A percentile compares a stretch with the other conserved stretches of the same genome.
Evolutionary conservation across 306 rosid genomes (phyloP).

Genomic region (Canavalia gladiata): DNA sequence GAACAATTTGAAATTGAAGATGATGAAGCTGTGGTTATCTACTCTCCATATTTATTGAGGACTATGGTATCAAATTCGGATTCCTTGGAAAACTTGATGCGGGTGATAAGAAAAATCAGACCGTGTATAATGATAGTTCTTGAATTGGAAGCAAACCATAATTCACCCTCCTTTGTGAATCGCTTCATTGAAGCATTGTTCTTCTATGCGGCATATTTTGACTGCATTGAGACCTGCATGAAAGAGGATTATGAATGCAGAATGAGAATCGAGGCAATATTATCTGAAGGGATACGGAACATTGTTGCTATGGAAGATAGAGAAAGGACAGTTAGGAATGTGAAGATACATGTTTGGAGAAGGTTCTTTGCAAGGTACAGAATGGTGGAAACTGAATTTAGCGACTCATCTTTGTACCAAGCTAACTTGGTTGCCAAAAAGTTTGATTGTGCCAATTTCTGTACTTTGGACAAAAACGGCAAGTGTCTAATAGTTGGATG

Average conservation of each 20-base stretch:
- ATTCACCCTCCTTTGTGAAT: constrained; percentile 63
- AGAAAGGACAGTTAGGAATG: constrained; percentile 56
- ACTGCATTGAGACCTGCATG: constrained; percentile 58
- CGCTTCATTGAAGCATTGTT: constrained; percentile 72
- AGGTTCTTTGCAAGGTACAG: constrained; percentile 64
- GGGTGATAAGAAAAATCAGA: constrained; percentile 55
- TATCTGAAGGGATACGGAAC: constrained; percentile 52
- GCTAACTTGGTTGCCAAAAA: constrained; percentile 57
- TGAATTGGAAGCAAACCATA: constrained; percentile 66
- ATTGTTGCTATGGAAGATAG: constrained; percentile 61
- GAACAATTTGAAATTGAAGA: constrained; percentile 51
- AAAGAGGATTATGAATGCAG: constrained; percentile 43
- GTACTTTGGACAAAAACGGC: constrained; percentile 55
- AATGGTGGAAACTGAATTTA: constrained; percentile 60
- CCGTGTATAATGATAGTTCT: constrained; percentile 62
- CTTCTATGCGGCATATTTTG: constrained; percentile 61
- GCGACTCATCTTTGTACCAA: constrained; percentile 64
- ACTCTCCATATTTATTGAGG: constrained; percentile 52
- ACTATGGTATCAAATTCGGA: constrained; percentile 60
- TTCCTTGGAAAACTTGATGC: constrained; percentile 70
- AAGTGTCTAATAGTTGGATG: constrained; percentile 59
- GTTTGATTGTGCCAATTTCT: constrained; percentile 49
- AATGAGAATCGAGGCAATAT: constrained; percentile 41
- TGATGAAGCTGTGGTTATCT: constrained; percentile 60
- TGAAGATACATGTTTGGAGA: constrained; percentile 78